Percentiles rank a stretch among this genome's conserved stretches.
phyloP scores from a whole-genome alignment of 768 basidiomycete genomes.

The Mycena belliarum region DNA sequence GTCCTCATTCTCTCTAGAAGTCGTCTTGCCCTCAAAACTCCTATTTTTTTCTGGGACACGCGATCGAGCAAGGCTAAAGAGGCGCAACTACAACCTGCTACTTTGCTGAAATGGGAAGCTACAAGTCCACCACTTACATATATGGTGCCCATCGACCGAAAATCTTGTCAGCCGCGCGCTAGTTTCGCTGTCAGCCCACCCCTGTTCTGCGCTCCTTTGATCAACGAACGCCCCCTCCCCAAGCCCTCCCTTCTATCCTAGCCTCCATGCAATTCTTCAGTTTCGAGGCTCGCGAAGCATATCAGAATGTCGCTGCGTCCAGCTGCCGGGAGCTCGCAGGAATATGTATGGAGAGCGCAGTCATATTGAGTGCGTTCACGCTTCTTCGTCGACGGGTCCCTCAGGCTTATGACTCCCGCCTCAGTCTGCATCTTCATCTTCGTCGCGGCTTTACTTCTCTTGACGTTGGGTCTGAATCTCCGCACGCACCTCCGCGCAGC shows the following conservation, averaged over 20 bases:
- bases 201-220: neutral
- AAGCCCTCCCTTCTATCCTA: neutral
- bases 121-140: neutral
- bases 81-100: neutral
- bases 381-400: neutral
- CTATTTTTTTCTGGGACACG: constrained; percentile 2
- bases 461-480: constrained; percentile 8
- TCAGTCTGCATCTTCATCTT: constrained; percentile 5
- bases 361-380: constrained; percentile 1
- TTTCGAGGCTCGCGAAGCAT: constrained; percentile 1
- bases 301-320: constrained; percentile 1
- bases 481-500: neutral
- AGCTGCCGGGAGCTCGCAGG: constrained; percentile 1
- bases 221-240: neutral
- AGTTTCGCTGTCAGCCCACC: constrained; percentile 7
- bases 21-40: neutral
- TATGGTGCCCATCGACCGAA: neutral
- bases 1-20: neutral
- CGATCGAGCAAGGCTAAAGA: constrained; percentile 9
- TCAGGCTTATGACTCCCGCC: neutral
- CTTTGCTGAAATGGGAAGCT: neutral
- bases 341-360: neutral
- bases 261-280: neutral
- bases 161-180: neutral
- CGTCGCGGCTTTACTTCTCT: neutral